Percentiles rank a stretch among this genome's conserved stretches.
Evolutionary conservation across 257 asterid genomes (phyloP).

Genomic region (Nicotiana undulata): DNA sequence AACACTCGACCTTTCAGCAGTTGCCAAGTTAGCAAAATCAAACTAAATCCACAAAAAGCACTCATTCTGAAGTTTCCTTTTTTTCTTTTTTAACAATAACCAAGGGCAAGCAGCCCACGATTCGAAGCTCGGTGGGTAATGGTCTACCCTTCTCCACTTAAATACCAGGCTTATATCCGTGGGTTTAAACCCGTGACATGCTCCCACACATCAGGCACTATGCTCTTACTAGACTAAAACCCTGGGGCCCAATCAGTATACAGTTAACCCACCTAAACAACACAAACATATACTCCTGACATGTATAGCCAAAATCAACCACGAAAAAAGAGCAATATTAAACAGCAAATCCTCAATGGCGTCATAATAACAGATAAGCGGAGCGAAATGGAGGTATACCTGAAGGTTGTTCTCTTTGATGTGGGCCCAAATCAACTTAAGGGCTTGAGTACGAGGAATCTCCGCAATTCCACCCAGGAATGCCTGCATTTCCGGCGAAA

Average conservation of each 20-base stretch:
- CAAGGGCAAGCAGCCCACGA: too few species aligned
- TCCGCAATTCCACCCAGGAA: constrained; percentile 79
- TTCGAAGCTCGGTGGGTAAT: too few species aligned
- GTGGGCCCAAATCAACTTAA: constrained; percentile 76
- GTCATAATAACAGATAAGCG: neutral
- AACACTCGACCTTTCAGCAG: neutral
- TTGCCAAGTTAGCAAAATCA: neutral
- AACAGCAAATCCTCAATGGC: neutral
- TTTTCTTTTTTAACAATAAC: too few species aligned
- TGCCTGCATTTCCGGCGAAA: constrained; percentile 82
- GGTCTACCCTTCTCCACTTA: too few species aligned
- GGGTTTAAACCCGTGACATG: too few species aligned
- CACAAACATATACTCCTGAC: neutral
- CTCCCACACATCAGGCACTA: too few species aligned
- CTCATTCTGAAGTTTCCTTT: neutral
- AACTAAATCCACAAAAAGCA: neutral
- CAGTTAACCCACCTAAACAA: neutral
- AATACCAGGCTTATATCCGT: too few species aligned
- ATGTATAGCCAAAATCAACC: neutral
- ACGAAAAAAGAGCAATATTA: neutral
- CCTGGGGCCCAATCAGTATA: neutral
- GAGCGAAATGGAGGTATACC: constrained; percentile 27
- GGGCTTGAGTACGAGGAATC: constrained; percentile 70
- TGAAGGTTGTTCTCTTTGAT: constrained; percentile 72
- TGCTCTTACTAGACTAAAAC: too few species aligned